Conservation (phyloP, 2,329 filamentous ascomycete species). For the Ramularia endophylla region DNA sequence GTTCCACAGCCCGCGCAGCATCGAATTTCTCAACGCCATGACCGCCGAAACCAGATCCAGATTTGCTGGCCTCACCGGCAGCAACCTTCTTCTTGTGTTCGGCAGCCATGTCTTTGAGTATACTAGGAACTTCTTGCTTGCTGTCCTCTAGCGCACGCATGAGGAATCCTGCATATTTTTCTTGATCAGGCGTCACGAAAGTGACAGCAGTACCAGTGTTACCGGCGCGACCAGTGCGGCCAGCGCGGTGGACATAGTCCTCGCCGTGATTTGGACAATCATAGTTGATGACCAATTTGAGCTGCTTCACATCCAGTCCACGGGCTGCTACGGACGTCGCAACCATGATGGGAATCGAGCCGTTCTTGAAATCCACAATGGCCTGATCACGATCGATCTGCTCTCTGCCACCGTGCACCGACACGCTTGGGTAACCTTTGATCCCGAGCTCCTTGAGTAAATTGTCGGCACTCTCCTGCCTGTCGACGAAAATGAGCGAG, state of each 20-base stretch:
- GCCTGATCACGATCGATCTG: slow-evolving; percentile 90
- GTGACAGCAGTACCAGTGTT: slow-evolving; percentile 94
- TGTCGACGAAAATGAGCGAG: slow-evolving; percentile 58
- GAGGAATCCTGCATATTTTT: slow-evolving; percentile 82
- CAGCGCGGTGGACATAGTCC: slow-evolving; percentile 92
- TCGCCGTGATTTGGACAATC: slow-evolving; percentile 91
- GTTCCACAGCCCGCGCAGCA: slow-evolving; percentile 80
- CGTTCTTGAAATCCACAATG: slow-evolving; percentile 89
- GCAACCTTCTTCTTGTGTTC: slow-evolving; percentile 87
- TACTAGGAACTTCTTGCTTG: slow-evolving; percentile 72
- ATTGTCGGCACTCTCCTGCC: slow-evolving; percentile 32
- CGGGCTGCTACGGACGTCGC: slow-evolving; percentile 94
- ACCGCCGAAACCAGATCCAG: slow-evolving; percentile 81
- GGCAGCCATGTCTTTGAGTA: slow-evolving; percentile 54
- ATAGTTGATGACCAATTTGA: slow-evolving; percentile 94
- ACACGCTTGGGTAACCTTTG: slow-evolving; percentile 86
- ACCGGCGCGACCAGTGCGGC: slow-evolving; percentile 87
- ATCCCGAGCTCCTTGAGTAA: slow-evolving; percentile 67
- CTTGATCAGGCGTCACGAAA: slow-evolving; percentile 85
- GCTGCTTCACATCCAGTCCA: slow-evolving; percentile 89
- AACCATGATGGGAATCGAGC: slow-evolving; percentile 81
- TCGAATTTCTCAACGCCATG: slow-evolving; percentile 91
- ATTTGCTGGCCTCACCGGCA: slow-evolving; percentile 80
- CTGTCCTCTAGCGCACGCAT: slow-evolving; percentile 90
- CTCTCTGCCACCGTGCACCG: slow-evolving; percentile 89